Evolutionary conservation across 1,139 yeast genomes (phyloP), one percentile per base, ranked within the genome.

Genomic region (Geotrichum phurueaensis): DNA sequence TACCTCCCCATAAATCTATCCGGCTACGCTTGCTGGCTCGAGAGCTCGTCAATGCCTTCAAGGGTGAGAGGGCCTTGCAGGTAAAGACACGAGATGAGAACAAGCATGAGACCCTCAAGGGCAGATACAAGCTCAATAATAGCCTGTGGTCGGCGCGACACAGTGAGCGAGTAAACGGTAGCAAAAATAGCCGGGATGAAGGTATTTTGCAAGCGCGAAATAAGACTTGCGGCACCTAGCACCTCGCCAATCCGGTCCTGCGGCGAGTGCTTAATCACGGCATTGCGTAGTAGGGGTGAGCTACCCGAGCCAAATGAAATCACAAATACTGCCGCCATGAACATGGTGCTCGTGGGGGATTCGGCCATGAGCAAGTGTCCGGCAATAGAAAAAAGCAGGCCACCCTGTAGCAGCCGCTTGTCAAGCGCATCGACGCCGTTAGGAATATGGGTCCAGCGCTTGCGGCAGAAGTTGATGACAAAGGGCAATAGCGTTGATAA

Each of bases 351-450:
- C 0, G 67, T 65, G 0, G 68, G 68, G 0, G 83, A 76, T 5
- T 70, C 49, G 1, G 79, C 69, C 47, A 81, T 67, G 2, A 79
- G 63, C 0, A 76, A 36, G 43, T 81, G 75, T 1, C 84, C 84
- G 0, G 80, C 1, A 0, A 77, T 61, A 56, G 84, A 86, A 58
- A 77, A 71, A 0, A 68, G 0, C 5, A 77, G 54, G 0, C 83
- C 78, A 12, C 75, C 49, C 6, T 78, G 65, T 12, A 84, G 69
- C 63, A 82, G 74, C 33, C 77, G 61, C 59, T 78, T 74, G 70
- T 87, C 96, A 45, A 84, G 74, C 62, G 72, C 69, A 71, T 88
- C 96, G 27, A 87, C 71, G 22, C 61, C 52, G 29, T 51, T 33
- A 12, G 68, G 59, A 1, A 64, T 52, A 31, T 69, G 66, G 4